Evolutionary conservation across 352 stramenopile species (phyloP).

Genomic region (Blastocystis sp.): DNA sequence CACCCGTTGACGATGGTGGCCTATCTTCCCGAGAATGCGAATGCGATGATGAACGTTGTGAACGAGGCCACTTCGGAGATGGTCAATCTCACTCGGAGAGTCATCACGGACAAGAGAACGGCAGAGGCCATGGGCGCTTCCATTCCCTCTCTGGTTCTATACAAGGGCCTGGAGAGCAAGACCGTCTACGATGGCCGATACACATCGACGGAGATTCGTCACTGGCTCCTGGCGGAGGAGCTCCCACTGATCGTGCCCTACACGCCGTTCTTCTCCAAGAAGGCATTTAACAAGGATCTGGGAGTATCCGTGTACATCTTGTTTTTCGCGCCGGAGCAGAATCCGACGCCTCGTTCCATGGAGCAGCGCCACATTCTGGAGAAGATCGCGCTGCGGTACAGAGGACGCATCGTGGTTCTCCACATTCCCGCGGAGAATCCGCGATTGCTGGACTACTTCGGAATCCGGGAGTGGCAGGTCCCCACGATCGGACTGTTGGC

Average conservation of each 20-base stretch:
- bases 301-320: slow-evolving; percentile 6
- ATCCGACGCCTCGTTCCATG: background rate
- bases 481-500: slow-evolving; percentile 14
- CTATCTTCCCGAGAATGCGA: background rate
- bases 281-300: slow-evolving; percentile 24
- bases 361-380: background rate
- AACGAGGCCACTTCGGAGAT: background rate
- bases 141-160: slow-evolving; percentile 22
- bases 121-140: slow-evolving; percentile 10
- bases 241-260: slow-evolving; percentile 62
- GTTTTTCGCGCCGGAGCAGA: slow-evolving; percentile 30
- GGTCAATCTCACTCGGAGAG: slow-evolving; percentile 2
- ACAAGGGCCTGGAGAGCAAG: background rate
- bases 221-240: slow-evolving; percentile 16
- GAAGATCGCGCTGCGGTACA: slow-evolving; percentile 11
- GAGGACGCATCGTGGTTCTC: background rate
- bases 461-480: background rate
- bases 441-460: slow-evolving; percentile 46
- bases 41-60: background rate
- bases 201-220: background rate
- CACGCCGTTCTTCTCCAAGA: background rate
- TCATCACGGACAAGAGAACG: background rate
- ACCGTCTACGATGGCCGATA: background rate
- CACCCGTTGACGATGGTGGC: background rate
- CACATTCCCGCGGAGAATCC: slow-evolving; percentile 59